These are phyloP conservation scores for Aspergillus heteromorphus DNA, from an alignment of 495 filamentous ascomycete genomes.

Conservation along the genomic window DNA sequence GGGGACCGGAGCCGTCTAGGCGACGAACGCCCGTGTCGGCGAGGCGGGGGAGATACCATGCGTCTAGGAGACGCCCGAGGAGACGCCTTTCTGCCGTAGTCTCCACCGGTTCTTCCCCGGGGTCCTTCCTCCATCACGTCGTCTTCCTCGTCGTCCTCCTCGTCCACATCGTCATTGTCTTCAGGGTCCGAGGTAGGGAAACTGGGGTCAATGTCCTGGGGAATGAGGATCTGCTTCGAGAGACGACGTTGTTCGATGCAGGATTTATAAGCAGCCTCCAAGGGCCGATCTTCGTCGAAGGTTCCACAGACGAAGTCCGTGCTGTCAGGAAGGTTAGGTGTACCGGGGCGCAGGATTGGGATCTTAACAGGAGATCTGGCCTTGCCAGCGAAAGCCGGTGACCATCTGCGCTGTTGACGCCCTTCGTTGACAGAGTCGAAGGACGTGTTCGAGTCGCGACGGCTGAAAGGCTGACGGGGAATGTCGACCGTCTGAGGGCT, in stretches of 20 bases:
- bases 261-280: slow-evolving; percentile 87
- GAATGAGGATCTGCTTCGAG: slow-evolving; percentile 69
- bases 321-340: slow-evolving; percentile 87
- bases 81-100: slow-evolving; percentile 24
- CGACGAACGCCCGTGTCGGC: slow-evolving; percentile 59
- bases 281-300: slow-evolving; percentile 87
- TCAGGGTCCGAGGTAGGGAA: slow-evolving; percentile 93
- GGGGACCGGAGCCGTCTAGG: slow-evolving; percentile 64
- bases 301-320: slow-evolving; percentile 98
- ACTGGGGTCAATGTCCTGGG: slow-evolving; percentile 95
- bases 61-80: slow-evolving; percentile 38
- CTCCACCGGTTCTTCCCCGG: slow-evolving; percentile 29
- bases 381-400: slow-evolving; percentile 26
- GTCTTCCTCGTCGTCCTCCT: slow-evolving; percentile 39
- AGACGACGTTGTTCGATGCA: slow-evolving; percentile 74
- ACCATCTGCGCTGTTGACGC: slow-evolving; percentile 27
- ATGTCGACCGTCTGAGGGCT: slow-evolving; percentile 45
- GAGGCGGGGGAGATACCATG: slow-evolving; percentile 56
- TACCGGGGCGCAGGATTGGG: slow-evolving; percentile 61
- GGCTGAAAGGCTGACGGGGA: slow-evolving; percentile 38
- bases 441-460: slow-evolving; percentile 57
- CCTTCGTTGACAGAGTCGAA: slow-evolving; percentile 55
- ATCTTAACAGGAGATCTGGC: slow-evolving; percentile 27
- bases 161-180: slow-evolving; percentile 66
- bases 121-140: slow-evolving; percentile 28